phyloP scores from a whole-genome alignment of 2,329 filamentous ascomycete genomes.

The Monilinia aucupariae region DNA sequence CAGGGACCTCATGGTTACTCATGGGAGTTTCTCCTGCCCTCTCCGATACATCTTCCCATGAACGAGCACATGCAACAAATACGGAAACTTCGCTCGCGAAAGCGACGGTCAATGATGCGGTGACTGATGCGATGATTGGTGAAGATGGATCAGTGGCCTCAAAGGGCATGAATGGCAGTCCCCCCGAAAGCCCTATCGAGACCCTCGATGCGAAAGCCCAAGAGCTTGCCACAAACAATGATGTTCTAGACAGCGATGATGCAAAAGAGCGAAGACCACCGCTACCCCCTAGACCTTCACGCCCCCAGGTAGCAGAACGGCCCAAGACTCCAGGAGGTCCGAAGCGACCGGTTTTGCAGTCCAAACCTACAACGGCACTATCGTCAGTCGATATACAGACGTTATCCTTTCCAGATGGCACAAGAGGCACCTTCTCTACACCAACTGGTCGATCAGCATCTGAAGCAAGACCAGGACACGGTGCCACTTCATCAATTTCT shows the following conservation, averaged over 20 bases:
- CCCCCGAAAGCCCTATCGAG: background rate
- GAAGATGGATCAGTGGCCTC: slow-evolving; percentile 21
- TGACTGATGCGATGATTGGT: slow-evolving; percentile 26
- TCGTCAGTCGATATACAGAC: slow-evolving; percentile 77
- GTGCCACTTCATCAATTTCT: slow-evolving; percentile 23
- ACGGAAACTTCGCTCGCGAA: slow-evolving; percentile 20
- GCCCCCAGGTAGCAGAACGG: slow-evolving; percentile 25
- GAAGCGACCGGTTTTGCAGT: slow-evolving; percentile 40
- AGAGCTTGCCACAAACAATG: background rate
- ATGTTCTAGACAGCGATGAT: slow-evolving; percentile 19
- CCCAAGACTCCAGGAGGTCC: slow-evolving; percentile 19
- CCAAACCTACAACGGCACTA: slow-evolving; percentile 76
- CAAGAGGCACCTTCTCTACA: slow-evolving; percentile 56
- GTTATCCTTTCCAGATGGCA: slow-evolving; percentile 65
- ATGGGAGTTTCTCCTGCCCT: slow-evolving; percentile 24
- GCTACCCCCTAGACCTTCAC: slow-evolving; percentile 42
- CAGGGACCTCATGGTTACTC: slow-evolving; percentile 26
- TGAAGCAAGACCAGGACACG: slow-evolving; percentile 30
- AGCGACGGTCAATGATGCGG: slow-evolving; percentile 26
- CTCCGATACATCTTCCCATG: slow-evolving; percentile 20
- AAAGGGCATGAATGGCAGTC: slow-evolving; percentile 8
- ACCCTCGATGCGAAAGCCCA: background rate
- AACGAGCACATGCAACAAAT: slow-evolving; percentile 21
- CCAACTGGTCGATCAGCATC: slow-evolving; percentile 34
- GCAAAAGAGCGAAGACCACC: slow-evolving; percentile 39